phyloP scores from a whole-genome alignment of 129 eudicot species.

The Centrapalus pauciflorus region DNA sequence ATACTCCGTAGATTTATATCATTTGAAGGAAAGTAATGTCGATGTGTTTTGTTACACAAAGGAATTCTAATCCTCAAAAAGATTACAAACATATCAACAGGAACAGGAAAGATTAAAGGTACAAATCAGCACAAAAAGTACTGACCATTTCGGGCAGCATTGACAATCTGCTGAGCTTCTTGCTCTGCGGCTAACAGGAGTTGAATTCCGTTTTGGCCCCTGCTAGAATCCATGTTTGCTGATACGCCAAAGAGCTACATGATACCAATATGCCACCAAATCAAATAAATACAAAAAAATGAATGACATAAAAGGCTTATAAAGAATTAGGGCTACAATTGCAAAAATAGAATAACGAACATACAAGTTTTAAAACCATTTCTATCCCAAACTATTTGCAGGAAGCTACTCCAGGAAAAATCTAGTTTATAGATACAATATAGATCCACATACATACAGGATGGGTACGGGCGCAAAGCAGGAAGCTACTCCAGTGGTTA shows the following conservation, averaged over 20 bases:
- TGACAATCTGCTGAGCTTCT: slow-evolving; percentile 92
- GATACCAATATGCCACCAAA: not conserved
- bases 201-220: slow-evolving; percentile 90
- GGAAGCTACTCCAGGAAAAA: not conserved
- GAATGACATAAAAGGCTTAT: not conserved
- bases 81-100: not conserved
- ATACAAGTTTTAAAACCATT: slow-evolving; percentile 5
- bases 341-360: not conserved
- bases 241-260: slow-evolving; percentile 10
- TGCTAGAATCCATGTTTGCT: slow-evolving; percentile 53
- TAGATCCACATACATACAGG: too few species aligned
- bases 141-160: slow-evolving; percentile 66
- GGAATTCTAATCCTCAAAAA: not conserved
- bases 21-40: not conserved
- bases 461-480: too few species aligned
- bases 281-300: not conserved
- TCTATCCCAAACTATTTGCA: not conserved
- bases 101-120: not conserved
- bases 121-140: not conserved
- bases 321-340: not conserved
- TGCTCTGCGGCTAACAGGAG: slow-evolving; percentile 83
- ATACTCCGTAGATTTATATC: not conserved
- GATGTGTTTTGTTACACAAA: not conserved
- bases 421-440: not conserved
- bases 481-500: too few species aligned